Percentiles rank a stretch among this genome's conserved stretches.
Evolutionary conservation across 2,329 filamentous ascomycete species (phyloP).

Genomic region (Fusarium buharicum): DNA sequence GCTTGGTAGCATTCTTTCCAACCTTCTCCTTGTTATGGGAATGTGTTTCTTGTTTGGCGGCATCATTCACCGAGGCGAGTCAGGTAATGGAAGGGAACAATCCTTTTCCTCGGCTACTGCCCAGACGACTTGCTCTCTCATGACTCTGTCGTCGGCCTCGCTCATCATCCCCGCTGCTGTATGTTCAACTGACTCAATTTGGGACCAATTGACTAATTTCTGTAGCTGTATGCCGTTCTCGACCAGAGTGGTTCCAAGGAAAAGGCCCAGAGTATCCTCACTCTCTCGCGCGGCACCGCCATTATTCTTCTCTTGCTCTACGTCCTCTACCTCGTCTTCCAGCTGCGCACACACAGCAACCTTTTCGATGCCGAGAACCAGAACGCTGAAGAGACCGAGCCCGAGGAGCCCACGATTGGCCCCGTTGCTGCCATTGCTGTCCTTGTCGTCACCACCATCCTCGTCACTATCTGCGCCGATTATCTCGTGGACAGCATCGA

Average conservation of each 20-base stretch:
- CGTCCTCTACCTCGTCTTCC: conserved; percentile 80
- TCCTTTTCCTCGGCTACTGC: conserved; percentile 80
- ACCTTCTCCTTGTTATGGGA: conserved; percentile 86
- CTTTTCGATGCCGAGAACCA: conserved; percentile 71
- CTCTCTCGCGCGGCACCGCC: conserved; percentile 79
- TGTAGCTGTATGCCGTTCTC: conserved; percentile 73
- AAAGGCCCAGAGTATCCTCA: conserved; percentile 68
- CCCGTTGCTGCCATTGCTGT: conserved; percentile 72
- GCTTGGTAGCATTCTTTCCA: conserved; percentile 95
- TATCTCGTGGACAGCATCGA: conserved; percentile 83
- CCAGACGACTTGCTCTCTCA: conserved; percentile 78
- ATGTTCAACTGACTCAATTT: conserved; percentile 38
- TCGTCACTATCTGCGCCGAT: conserved; percentile 79
- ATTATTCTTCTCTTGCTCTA: conserved; percentile 81
- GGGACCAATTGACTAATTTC: conserved; percentile 27
- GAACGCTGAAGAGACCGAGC: conserved; percentile 52
- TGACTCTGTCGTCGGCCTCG: conserved; percentile 80
- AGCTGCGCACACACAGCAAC: conserved; percentile 77
- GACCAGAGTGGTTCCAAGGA: conserved; percentile 56
- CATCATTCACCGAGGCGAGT: conserved; percentile 66
- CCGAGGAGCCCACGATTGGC: conserved; percentile 64
- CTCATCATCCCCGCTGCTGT: conserved; percentile 81
- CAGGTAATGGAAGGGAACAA: conserved; percentile 72
- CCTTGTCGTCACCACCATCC: conserved; percentile 74
- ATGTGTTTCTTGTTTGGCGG: conserved; percentile 84